Percentiles rank a stretch among this genome's conserved stretches.
phyloP scores from a whole-genome alignment of 306 rosid species.

The Prunus mongolica region DNA sequence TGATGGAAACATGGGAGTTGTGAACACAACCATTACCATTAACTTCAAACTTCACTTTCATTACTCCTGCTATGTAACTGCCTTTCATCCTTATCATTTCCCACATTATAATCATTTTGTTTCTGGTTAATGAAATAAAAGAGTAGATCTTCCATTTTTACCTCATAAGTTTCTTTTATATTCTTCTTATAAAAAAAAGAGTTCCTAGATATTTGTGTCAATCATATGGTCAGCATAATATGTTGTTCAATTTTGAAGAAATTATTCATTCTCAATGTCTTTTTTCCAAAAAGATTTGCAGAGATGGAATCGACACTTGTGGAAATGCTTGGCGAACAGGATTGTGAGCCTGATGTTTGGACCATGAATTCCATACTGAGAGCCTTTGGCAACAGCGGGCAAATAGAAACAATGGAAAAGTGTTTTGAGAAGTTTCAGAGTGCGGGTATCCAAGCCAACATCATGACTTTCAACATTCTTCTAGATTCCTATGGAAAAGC shows the following conservation, averaged over 20 bases:
- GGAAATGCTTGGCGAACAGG: constrained; percentile 63
- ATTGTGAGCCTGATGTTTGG: constrained; percentile 84
- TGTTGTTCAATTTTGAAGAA: constrained; percentile 8
- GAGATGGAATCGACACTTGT: constrained; percentile 83
- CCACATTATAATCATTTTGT: not conserved
- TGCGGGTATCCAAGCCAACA: constrained; percentile 84
- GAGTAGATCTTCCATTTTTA: not conserved
- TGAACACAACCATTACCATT: not conserved
- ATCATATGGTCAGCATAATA: constrained; percentile 29
- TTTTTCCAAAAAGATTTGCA: constrained; percentile 53
- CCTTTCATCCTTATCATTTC: not conserved
- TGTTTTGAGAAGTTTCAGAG: constrained; percentile 80
- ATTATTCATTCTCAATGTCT: constrained; percentile 14
- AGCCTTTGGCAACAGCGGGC: constrained; percentile 82
- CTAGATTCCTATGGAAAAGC: constrained; percentile 81
- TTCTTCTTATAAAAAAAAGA: not conserved
- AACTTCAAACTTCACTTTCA: not conserved
- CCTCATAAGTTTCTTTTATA: not conserved
- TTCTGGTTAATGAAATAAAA: not conserved
- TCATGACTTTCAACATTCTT: constrained; percentile 82
- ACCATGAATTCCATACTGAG: constrained; percentile 92
- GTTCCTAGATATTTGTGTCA: constrained; percentile 16
- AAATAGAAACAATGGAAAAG: constrained; percentile 88
- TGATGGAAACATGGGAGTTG: not conserved
- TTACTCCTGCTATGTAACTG: not conserved